Evolutionary conservation across 2,329 filamentous ascomycete species (phyloP).

Genomic region (Aspergillus aculeatinus): DNA sequence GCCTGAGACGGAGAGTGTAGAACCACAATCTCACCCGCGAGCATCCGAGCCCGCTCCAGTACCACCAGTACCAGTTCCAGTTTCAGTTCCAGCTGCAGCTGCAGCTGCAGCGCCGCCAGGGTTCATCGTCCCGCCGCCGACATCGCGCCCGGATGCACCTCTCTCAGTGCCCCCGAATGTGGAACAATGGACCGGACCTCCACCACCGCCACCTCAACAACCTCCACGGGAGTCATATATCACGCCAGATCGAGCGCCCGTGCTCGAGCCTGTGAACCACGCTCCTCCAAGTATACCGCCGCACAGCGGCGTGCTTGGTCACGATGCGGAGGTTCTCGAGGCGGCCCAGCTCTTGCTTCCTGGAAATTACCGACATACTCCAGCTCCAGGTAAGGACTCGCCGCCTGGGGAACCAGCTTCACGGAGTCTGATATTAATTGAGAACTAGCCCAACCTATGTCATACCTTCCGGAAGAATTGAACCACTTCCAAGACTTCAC

Average conservation of each 20-base stretch:
- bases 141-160: conserved; percentile 22
- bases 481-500: conserved; percentile 40
- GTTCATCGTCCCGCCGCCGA: conserved; percentile 8
- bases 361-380: conserved; percentile 27
- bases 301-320: conserved; percentile 24
- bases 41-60: conserved; percentile 18
- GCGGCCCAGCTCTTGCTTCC: conserved; percentile 36
- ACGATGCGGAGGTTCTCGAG: conserved; percentile 41
- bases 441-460: conserved; percentile 26
- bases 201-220: conserved; percentile 13
- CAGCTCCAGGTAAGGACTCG: conserved; percentile 11
- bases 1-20: conserved; percentile 20
- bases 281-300: conserved; percentile 15
- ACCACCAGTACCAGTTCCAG: conserved; percentile 20
- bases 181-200: conserved; percentile 30
- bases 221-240: conserved; percentile 28
- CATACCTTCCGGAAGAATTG: conserved; percentile 33
- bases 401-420: neutral
- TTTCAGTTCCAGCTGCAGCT: conserved; percentile 19
- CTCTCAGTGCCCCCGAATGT: conserved; percentile 23
- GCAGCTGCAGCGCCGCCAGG: too few species aligned
- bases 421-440: neutral
- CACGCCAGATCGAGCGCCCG: conserved; percentile 20
- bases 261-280: conserved; percentile 20
- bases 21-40: conserved; percentile 17